Conservation (phyloP, 257 asterid species). For the Solanum ahanhuiri region DNA sequence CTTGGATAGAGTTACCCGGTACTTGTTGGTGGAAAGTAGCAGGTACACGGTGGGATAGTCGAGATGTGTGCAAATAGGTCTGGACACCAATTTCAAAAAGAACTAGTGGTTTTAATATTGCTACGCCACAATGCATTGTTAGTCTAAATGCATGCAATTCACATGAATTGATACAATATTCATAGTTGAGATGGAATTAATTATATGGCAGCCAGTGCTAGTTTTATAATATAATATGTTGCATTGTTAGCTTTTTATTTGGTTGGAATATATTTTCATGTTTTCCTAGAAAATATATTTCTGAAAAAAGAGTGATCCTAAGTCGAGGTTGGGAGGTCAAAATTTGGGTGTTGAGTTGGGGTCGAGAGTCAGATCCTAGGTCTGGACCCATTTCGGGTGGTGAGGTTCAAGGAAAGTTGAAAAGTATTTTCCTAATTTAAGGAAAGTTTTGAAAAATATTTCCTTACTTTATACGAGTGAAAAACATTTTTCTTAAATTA, state of each 20-base stretch:
- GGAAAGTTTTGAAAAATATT: no score
- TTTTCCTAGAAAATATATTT: neutral
- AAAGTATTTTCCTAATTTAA: no score
- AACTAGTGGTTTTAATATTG: neutral
- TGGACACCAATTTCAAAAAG: neutral
- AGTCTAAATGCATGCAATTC: neutral
- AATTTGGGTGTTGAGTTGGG: neutral
- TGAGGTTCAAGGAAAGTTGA: neutral
- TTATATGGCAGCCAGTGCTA: neutral
- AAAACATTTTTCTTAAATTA: neutral
- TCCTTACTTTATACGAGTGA: neutral
- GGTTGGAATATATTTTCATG: neutral
- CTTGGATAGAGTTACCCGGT: neutral
- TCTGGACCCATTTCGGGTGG: neutral
- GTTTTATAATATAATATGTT: neutral
- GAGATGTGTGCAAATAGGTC: neutral
- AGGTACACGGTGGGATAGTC: neutral
- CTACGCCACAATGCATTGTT: neutral
- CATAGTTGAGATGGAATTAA: neutral
- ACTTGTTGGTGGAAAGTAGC: neutral
- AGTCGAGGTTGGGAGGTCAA: neutral
- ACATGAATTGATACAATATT: neutral
- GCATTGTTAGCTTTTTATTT: neutral
- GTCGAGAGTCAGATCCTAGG: neutral
- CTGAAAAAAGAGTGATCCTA: neutral